These are phyloP conservation scores for Lasiodiplodia sp. DNA, from an alignment of 2,329 filamentous ascomycete genomes.

Conservation along the genomic window DNA sequence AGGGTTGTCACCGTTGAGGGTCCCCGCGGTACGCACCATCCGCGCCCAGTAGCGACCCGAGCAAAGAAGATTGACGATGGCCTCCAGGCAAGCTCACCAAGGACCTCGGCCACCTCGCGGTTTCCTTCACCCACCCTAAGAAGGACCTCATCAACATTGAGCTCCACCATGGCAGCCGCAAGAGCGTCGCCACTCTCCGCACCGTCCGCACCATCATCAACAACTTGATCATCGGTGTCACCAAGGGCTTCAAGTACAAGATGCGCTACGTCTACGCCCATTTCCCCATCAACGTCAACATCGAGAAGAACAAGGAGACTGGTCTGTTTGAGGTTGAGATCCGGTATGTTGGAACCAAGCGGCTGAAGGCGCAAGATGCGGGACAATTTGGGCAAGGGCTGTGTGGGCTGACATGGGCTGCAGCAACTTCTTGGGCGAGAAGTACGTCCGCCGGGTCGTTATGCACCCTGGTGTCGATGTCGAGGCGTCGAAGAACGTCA, in stretches of 20 bases:
- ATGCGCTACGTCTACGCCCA: constrained; percentile 99
- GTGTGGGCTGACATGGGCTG: constrained; percentile 28
- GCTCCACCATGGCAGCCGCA: constrained; percentile 97
- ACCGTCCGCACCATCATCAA: constrained; percentile 98
- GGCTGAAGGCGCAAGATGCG: background rate
- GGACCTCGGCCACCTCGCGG: constrained; percentile 94
- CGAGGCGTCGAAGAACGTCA: constrained; percentile 87
- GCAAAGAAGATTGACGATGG: constrained; percentile 39
- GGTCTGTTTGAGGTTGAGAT: constrained; percentile 93
- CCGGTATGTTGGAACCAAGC: constrained; percentile 67
- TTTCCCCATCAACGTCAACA: constrained; percentile 99
- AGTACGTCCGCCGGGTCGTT: constrained; percentile 91
- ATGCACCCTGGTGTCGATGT: constrained; percentile 93
- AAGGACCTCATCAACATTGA: constrained; percentile 92
- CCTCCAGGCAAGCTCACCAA: constrained; percentile 87
- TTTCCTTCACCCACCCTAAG: constrained; percentile 90
- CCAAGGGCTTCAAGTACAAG: constrained; percentile 99
- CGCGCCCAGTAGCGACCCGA: constrained; percentile 28
- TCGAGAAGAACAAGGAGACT: constrained; percentile 94
- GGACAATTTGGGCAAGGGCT: background rate
- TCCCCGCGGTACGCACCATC: constrained; percentile 72
- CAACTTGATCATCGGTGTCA: constrained; percentile 98
- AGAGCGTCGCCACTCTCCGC: constrained; percentile 96
- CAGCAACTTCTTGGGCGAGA: constrained; percentile 96
- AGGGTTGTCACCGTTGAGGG: constrained; percentile 96